Evolutionary conservation across 305 asterid genomes (phyloP).

Genomic region (Coffea humblotiana): DNA sequence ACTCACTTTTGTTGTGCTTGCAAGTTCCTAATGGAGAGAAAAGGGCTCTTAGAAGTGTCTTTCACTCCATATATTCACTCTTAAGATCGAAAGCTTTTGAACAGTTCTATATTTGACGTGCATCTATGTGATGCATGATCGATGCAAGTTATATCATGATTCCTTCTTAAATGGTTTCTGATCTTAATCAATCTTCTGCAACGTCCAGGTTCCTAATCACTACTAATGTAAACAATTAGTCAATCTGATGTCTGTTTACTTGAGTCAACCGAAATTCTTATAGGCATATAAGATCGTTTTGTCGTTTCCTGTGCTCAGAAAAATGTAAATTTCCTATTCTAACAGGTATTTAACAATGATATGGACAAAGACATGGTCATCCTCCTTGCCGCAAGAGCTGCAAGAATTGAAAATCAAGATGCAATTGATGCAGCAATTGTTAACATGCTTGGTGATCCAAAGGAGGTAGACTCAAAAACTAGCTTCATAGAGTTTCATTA

Average conservation of each 20-base stretch:
- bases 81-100: background rate
- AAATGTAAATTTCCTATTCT: background rate
- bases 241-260: background rate
- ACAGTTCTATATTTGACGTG: background rate
- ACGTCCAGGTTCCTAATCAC: background rate
- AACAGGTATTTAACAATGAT: constrained; percentile 27
- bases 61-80: background rate
- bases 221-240: background rate
- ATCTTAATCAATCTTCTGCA: background rate
- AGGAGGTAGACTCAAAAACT: constrained; percentile 19
- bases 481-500: background rate
- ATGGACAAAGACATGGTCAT: constrained; percentile 32
- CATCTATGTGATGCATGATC: background rate
- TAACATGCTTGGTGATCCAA: constrained; percentile 37
- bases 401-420: constrained; percentile 37
- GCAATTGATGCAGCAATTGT: constrained; percentile 34
- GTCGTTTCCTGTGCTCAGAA: background rate
- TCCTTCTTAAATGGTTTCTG: background rate
- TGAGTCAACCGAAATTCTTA: background rate
- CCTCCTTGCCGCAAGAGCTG: constrained; percentile 34
- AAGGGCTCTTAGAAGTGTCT: background rate
- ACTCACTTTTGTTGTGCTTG: background rate
- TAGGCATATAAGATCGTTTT: background rate
- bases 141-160: background rate
- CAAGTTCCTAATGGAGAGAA: background rate